Conservation (phyloP, 192 early-diverging fungal genomes). For the Ambispora gerdemannii region DNA sequence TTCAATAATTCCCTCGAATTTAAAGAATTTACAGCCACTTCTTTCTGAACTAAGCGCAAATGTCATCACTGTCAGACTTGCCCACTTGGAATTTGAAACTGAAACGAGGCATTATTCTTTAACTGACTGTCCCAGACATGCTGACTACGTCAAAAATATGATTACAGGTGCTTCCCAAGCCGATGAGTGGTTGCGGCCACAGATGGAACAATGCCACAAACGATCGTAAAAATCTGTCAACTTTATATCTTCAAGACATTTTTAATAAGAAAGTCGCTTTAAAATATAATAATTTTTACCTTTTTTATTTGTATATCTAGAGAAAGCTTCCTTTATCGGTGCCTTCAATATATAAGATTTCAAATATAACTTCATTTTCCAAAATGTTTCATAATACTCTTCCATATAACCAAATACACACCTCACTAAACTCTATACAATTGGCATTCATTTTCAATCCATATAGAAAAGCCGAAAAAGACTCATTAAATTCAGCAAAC, state of each 20-base stretch:
- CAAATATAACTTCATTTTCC: neutral
- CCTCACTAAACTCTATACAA: conserved; percentile 26
- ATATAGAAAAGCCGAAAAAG: conserved; percentile 26
- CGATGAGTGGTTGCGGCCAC: conserved; percentile 96
- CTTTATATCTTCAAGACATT: too few species aligned
- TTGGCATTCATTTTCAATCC: conserved; percentile 30
- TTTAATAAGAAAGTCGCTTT: too few species aligned
- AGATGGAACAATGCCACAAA: neutral
- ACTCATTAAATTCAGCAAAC: conserved; percentile 15
- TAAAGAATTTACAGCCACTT: too few species aligned
- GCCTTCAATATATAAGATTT: too few species aligned
- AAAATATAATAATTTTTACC: too few species aligned
- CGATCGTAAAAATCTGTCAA: too few species aligned
- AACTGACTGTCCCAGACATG: conserved; percentile 97
- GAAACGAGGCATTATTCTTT: conserved; percentile 87
- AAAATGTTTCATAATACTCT: neutral
- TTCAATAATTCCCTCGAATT: too few species aligned
- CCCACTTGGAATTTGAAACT: conserved; percentile 97
- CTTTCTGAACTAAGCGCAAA: too few species aligned
- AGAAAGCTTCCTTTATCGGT: conserved; percentile 17
- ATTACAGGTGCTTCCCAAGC: conserved; percentile 95
- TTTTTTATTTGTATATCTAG: neutral
- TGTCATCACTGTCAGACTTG: conserved; percentile 95
- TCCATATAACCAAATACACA: neutral
- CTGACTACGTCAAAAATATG: conserved; percentile 99